Percentiles rank a stretch among this genome's conserved stretches.
phyloP scores from a whole-genome alignment of 2,329 filamentous ascomycete species.

The Coniochaeta pulveracea region DNA sequence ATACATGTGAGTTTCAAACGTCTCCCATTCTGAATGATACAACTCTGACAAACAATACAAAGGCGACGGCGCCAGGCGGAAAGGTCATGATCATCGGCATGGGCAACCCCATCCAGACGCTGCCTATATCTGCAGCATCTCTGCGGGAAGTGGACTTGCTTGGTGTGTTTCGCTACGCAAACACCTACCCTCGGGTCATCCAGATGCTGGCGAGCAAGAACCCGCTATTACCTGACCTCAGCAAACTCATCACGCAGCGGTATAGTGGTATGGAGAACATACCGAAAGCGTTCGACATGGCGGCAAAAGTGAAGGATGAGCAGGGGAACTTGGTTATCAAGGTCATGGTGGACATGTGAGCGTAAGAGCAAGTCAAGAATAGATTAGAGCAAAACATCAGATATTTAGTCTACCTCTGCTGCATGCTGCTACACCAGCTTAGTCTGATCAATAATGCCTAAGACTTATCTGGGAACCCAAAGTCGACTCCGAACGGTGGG shows the following conservation, averaged over 20 bases:
- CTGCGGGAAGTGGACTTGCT: conserved; percentile 61
- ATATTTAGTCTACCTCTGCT: neutral
- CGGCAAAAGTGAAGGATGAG: conserved; percentile 58
- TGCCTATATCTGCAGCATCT: conserved; percentile 58
- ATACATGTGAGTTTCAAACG: conserved; percentile 45
- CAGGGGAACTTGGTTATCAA: conserved; percentile 63
- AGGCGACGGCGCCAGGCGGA: conserved; percentile 54
- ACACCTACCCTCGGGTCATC: conserved; percentile 54
- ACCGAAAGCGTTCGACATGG: conserved; percentile 61
- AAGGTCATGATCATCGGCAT: conserved; percentile 62
- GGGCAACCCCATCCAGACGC: conserved; percentile 58
- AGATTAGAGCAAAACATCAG: conserved; percentile 2
- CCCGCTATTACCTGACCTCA: conserved; percentile 48
- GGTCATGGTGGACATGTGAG: conserved; percentile 47
- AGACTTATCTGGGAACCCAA: conserved; percentile 62
- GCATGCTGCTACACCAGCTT: conserved; percentile 5
- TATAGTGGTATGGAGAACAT: conserved; percentile 52
- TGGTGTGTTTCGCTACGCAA: conserved; percentile 63
- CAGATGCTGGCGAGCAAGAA: conserved; percentile 36
- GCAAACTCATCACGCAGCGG: conserved; percentile 59
- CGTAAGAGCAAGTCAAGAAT: conserved; percentile 3
- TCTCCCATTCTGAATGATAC: no score
- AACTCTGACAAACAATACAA: no score
- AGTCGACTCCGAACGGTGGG: conserved; percentile 56
- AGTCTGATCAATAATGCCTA: conserved; percentile 3